These are phyloP conservation scores for Tuber calosporum DNA, from an alignment of 495 filamentous ascomycete genomes.

Conservation along the genomic window DNA sequence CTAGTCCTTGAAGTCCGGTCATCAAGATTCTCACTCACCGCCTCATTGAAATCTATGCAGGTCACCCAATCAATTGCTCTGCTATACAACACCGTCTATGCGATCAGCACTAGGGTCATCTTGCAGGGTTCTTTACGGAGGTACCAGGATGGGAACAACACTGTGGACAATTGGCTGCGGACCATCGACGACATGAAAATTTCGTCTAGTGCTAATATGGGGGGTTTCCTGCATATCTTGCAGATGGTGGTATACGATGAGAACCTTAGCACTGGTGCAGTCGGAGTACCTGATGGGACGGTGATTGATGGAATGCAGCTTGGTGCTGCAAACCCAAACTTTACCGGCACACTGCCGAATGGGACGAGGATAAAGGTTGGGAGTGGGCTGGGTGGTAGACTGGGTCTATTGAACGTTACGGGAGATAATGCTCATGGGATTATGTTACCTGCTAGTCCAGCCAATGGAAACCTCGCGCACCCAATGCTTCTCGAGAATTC, in stretches of 20 bases:
- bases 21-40: constrained; percentile 58
- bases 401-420: constrained; percentile 52
- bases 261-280: constrained; percentile 43
- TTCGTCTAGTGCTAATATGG: constrained; percentile 46
- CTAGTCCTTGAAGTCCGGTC: constrained; percentile 52
- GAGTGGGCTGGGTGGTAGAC: constrained; percentile 32
- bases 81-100: constrained; percentile 52
- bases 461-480: constrained; percentile 44
- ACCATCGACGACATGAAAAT: constrained; percentile 50
- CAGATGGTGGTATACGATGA: constrained; percentile 52
- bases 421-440: constrained; percentile 44
- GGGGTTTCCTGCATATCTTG: constrained; percentile 44
- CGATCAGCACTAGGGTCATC: constrained; percentile 52
- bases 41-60: constrained; percentile 75
- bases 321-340: constrained; percentile 16
- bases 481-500: constrained; percentile 25
- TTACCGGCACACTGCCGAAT: constrained; percentile 29
- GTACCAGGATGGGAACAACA: constrained; percentile 50
- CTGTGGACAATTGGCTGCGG: constrained; percentile 50
- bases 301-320: constrained; percentile 19
- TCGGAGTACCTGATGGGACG: constrained; percentile 28
- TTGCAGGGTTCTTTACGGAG: constrained; percentile 53
- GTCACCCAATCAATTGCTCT: constrained; percentile 50
- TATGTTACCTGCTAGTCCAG: constrained; percentile 46
- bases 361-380: constrained; percentile 35